Evolutionary conservation across 139 green algal genomes (phyloP).

Genomic region (Nannochloris sp.): DNA sequence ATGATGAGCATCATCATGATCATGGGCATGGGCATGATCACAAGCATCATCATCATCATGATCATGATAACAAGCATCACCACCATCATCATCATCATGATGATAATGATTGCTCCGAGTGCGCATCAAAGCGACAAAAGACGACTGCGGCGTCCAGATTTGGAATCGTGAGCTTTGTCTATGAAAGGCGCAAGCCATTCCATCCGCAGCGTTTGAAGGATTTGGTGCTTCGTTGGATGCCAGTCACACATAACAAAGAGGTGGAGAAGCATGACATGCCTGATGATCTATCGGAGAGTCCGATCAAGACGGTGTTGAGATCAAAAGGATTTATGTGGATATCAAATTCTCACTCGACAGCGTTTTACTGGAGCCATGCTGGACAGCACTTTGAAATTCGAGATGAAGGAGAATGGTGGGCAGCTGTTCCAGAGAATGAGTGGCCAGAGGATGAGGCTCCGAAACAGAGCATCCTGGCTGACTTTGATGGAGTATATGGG

Average conservation of each 20-base stretch:
- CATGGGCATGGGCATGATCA: constrained; percentile 13
- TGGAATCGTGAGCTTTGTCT: constrained; percentile 86
- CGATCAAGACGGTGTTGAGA: constrained; percentile 79
- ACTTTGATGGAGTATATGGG: constrained; percentile 57
- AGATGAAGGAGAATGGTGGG: constrained; percentile 77
- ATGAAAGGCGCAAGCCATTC: constrained; percentile 70
- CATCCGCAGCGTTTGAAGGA: constrained; percentile 76
- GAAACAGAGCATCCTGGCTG: constrained; percentile 52
- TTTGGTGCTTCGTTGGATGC: constrained; percentile 79
- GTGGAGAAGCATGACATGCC: constrained; percentile 36
- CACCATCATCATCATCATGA: constrained; percentile 4
- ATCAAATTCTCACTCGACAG: constrained; percentile 64
- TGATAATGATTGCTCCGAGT: background rate
- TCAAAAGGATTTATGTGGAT: constrained; percentile 94
- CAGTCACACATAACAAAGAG: constrained; percentile 64
- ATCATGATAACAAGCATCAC: constrained; percentile 38
- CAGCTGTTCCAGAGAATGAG: constrained; percentile 58
- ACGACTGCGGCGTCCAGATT: constrained; percentile 59
- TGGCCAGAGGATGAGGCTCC: constrained; percentile 58
- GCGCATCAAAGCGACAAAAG: constrained; percentile 27
- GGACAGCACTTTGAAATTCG: constrained; percentile 90
- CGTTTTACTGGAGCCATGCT: constrained; percentile 86
- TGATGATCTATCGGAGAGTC: constrained; percentile 36
- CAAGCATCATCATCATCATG: constrained; percentile 23
- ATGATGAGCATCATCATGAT: constrained; percentile 21